Evolutionary conservation across 2,329 filamentous ascomycete genomes (phyloP).

Genomic region (Dactylonectria estremocensis): DNA sequence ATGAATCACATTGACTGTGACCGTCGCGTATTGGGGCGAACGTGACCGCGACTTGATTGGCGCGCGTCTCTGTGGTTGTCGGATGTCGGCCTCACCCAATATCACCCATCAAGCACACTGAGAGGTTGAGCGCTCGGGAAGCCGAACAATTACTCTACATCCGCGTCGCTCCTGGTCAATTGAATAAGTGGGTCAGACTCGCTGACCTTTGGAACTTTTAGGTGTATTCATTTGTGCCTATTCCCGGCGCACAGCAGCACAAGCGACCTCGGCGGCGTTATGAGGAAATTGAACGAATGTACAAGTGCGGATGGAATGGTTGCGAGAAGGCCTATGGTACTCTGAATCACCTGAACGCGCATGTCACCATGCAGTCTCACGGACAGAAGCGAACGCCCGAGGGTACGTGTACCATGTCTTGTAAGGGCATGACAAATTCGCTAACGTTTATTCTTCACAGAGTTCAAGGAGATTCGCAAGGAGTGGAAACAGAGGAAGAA

Average conservation of each 20-base stretch:
- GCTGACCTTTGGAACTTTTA: constrained; percentile 54
- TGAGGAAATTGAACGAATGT: constrained; percentile 99
- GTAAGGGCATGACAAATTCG: constrained; percentile 41
- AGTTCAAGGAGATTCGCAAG: constrained; percentile 99
- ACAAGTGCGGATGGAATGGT: constrained; percentile 98
- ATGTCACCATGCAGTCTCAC: constrained; percentile 99
- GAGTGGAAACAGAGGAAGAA: constrained; percentile 99
- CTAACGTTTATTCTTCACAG: constrained; percentile 63
- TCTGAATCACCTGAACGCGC: constrained; percentile 96
- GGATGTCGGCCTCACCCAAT: background rate
- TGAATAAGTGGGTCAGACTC: background rate
- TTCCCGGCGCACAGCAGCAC: constrained; percentile 96
- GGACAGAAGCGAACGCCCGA: constrained; percentile 95
- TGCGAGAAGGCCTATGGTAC: constrained; percentile 99
- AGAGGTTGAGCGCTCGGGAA: background rate
- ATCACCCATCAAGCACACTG: no score
- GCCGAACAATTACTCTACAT: background rate
- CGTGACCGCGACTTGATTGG: background rate
- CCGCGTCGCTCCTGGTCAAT: constrained; percentile 2
- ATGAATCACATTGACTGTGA: no score
- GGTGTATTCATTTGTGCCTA: constrained; percentile 98
- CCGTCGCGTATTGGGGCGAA: constrained; percentile 5
- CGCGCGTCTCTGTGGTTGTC: background rate
- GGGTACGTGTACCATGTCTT: constrained; percentile 73
- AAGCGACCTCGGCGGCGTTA: constrained; percentile 94